Conservation (phyloP, 2,329 filamentous ascomycete species). For the Penicillium sp. region DNA sequence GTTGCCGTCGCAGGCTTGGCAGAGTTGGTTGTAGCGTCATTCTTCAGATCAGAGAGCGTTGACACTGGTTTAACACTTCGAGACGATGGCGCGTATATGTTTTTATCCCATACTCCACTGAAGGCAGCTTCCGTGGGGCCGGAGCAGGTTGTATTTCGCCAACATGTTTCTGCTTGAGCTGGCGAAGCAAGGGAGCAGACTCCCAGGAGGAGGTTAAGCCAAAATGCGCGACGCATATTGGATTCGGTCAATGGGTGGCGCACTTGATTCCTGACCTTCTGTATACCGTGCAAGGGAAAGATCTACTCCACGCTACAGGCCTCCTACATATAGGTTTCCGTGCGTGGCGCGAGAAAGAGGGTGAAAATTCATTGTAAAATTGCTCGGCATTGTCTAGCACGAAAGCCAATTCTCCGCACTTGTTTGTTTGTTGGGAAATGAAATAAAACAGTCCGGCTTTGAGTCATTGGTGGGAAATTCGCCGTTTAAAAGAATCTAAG, state of each 20-base stretch:
- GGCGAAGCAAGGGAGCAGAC: conserved; percentile 15
- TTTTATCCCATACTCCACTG: conserved; percentile 58
- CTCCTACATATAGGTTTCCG: not conserved
- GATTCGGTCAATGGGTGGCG: not conserved
- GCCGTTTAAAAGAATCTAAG: not conserved
- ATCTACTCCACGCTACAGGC: not conserved
- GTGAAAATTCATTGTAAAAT: not conserved
- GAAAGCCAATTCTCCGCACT: not conserved
- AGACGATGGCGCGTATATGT: conserved; percentile 58
- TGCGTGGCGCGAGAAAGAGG: not conserved
- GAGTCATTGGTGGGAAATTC: conserved; percentile 18
- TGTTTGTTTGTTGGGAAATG: not conserved
- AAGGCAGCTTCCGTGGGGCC: conserved; percentile 54
- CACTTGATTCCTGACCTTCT: not conserved
- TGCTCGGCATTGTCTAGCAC: conserved; percentile 13
- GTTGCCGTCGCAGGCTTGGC: conserved; percentile 30
- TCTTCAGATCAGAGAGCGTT: conserved; percentile 41
- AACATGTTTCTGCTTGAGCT: conserved; percentile 44
- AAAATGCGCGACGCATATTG: not conserved
- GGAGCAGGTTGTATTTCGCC: conserved; percentile 57
- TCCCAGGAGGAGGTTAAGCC: conserved; percentile 3
- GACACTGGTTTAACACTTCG: conserved; percentile 52
- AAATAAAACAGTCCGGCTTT: not conserved
- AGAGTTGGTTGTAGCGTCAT: conserved; percentile 25
- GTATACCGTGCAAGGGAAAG: conserved; percentile 2